phyloP scores from a whole-genome alignment of 495 filamentous ascomycete species.

The Neurospora cerealis region DNA sequence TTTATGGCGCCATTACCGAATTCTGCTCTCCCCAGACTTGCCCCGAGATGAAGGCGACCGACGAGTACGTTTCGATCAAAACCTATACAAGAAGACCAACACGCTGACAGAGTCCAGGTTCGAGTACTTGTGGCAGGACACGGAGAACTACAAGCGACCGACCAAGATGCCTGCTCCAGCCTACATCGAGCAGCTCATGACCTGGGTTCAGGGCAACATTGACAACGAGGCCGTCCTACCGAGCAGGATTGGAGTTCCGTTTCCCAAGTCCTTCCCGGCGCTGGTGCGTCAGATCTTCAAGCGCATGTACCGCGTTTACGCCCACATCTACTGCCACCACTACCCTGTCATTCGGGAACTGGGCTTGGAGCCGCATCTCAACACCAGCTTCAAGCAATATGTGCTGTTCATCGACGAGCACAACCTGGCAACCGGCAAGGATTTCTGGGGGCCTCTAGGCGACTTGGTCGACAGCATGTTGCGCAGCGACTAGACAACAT shows the following conservation, averaged over 20 bases:
- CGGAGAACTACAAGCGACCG: conserved; percentile 80
- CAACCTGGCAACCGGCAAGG: conserved; percentile 77
- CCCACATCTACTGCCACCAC: conserved; percentile 99
- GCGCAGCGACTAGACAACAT: conserved; percentile 59
- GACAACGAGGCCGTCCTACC: conserved; percentile 94
- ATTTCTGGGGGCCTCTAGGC: conserved; percentile 95
- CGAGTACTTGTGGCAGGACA: conserved; percentile 98
- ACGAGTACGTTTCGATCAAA: conserved; percentile 55
- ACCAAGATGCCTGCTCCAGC: conserved; percentile 97
- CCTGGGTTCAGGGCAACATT: conserved; percentile 89
- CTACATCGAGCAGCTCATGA: conserved; percentile 96
- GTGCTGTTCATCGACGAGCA: conserved; percentile 95
- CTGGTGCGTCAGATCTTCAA: conserved; percentile 93
- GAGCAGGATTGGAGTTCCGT: conserved; percentile 85
- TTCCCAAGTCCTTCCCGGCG: conserved; percentile 83
- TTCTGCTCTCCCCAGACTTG: conserved; percentile 96
- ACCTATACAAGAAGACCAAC: background rate
- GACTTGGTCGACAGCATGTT: conserved; percentile 97
- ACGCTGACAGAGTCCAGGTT: conserved; percentile 48
- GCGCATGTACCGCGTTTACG: conserved; percentile 95
- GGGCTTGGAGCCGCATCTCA: conserved; percentile 92
- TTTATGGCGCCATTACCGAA: conserved; percentile 97
- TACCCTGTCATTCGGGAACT: conserved; percentile 94
- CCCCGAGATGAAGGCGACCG: conserved; percentile 98
- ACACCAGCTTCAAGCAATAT: conserved; percentile 99